These are phyloP conservation scores for Schizonepeta tenuifolia DNA, from an alignment of 257 asterid species.

Conservation along the genomic window DNA sequence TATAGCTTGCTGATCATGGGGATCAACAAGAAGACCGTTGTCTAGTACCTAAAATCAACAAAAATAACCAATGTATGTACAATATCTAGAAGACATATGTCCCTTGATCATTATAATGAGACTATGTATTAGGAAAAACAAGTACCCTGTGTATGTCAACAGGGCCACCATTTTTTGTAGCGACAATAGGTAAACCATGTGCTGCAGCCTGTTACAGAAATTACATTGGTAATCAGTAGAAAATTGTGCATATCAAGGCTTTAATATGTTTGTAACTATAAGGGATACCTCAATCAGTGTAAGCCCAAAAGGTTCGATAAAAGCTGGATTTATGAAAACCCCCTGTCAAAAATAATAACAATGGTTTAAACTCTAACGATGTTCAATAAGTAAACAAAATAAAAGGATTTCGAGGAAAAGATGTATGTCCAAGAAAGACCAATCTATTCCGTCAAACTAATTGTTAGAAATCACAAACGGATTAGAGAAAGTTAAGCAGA, in stretches of 20 bases:
- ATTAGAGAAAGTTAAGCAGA: slow-evolving; percentile 4
- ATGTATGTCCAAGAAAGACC: neutral
- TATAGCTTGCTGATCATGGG: slow-evolving; percentile 86
- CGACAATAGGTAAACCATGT: slow-evolving; percentile 87
- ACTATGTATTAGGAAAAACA: slow-evolving; percentile 5
- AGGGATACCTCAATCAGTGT: slow-evolving; percentile 89
- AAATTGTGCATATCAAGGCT: slow-evolving; percentile 31
- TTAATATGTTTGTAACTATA: slow-evolving; percentile 9
- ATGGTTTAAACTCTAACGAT: slow-evolving; percentile 6
- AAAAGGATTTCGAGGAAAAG: neutral
- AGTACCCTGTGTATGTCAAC: slow-evolving; percentile 89
- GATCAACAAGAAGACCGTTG: slow-evolving; percentile 96
- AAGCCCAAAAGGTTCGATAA: slow-evolving; percentile 97
- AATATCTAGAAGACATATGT: slow-evolving; percentile 20
- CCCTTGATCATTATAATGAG: neutral
- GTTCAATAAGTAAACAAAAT: slow-evolving; percentile 3
- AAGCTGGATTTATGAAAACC: slow-evolving; percentile 97
- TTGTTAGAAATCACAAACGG: slow-evolving; percentile 1
- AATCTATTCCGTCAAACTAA: neutral
- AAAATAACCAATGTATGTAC: slow-evolving; percentile 28
- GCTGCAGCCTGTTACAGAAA: slow-evolving; percentile 78
- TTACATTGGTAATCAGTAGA: slow-evolving; percentile 10
- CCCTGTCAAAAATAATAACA: slow-evolving; percentile 60
- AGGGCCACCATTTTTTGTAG: slow-evolving; percentile 94
- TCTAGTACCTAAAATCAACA: slow-evolving; percentile 72